phyloP scores from a whole-genome alignment of 2,329 filamentous ascomycete genomes.

The Colletotrichum karsti region DNA sequence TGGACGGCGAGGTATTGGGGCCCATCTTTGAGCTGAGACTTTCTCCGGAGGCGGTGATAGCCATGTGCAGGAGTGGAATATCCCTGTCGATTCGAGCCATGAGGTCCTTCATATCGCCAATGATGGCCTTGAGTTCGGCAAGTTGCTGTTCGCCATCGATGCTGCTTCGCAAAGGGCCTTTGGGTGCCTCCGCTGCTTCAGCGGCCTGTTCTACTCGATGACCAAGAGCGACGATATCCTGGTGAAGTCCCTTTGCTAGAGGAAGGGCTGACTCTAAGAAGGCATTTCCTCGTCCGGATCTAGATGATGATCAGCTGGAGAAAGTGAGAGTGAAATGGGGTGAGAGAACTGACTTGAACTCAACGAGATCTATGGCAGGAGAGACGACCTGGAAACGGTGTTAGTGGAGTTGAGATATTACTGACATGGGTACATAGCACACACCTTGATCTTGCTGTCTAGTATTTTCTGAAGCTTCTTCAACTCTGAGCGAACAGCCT shows the following conservation, averaged over 20 bases:
- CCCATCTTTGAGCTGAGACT: constrained; percentile 84
- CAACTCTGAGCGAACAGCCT: constrained; percentile 73
- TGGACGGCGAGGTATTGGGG: constrained; percentile 85
- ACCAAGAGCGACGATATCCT: constrained; percentile 84
- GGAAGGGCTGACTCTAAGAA: constrained; percentile 84
- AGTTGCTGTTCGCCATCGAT: constrained; percentile 65
- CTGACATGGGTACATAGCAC: not conserved
- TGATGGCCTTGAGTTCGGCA: constrained; percentile 73
- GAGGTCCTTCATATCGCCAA: constrained; percentile 78
- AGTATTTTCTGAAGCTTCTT: constrained; percentile 76
- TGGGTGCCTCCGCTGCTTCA: constrained; percentile 64
- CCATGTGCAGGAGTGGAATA: constrained; percentile 90
- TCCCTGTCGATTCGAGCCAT: constrained; percentile 87
- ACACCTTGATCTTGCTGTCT: constrained; percentile 84
- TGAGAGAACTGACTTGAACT: constrained; percentile 72
- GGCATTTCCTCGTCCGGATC: constrained; percentile 62
- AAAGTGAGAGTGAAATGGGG: not conserved
- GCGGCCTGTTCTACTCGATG: constrained; percentile 77
- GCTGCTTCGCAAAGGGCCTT: constrained; percentile 47
- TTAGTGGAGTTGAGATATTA: not conserved
- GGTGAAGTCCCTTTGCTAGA: constrained; percentile 83
- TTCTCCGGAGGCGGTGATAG: constrained; percentile 92
- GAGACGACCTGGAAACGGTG: constrained; percentile 73
- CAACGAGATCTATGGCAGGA: constrained; percentile 90
- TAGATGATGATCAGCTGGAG: constrained; percentile 39